phyloP scores from a whole-genome alignment of 2,329 filamentous ascomycete genomes.

The Fusarium torulosum region DNA sequence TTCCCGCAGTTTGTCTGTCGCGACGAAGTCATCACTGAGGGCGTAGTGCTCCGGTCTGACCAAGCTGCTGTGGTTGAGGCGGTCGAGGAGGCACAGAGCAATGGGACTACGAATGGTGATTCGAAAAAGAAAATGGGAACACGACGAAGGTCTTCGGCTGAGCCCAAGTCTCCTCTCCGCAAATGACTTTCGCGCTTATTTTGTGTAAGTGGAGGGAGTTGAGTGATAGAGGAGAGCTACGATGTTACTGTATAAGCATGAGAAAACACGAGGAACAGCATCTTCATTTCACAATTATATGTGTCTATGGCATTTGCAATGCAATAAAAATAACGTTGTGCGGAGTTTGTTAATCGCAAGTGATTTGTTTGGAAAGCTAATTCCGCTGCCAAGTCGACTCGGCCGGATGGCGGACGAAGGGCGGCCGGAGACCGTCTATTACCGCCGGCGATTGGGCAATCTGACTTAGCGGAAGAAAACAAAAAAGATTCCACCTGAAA shows the following conservation, averaged over 20 bases:
- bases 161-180: conserved; percentile 25
- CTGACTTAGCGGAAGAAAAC: neutral
- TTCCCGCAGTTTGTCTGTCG: conserved; percentile 47
- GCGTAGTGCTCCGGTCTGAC: conserved; percentile 43
- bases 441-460: neutral
- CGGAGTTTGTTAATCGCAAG: neutral
- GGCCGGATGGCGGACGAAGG: neutral
- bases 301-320: neutral
- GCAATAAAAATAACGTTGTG: neutral
- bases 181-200: conserved; percentile 13
- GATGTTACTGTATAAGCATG: neutral
- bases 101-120: conserved; percentile 24
- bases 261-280: conserved; percentile 1
- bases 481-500: neutral
- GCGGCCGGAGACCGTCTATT: neutral
- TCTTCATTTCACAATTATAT: neutral
- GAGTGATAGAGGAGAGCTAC: neutral
- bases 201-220: neutral
- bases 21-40: conserved; percentile 44
- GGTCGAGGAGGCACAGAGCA: conserved; percentile 26
- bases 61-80: conserved; percentile 39
- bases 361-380: no score
- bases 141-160: conserved; percentile 27
- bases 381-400: no score
- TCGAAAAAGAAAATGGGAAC: conserved; percentile 27